Conservation (phyloP, 139 green algal species). For the Mychonastes homosphaera region DNA sequence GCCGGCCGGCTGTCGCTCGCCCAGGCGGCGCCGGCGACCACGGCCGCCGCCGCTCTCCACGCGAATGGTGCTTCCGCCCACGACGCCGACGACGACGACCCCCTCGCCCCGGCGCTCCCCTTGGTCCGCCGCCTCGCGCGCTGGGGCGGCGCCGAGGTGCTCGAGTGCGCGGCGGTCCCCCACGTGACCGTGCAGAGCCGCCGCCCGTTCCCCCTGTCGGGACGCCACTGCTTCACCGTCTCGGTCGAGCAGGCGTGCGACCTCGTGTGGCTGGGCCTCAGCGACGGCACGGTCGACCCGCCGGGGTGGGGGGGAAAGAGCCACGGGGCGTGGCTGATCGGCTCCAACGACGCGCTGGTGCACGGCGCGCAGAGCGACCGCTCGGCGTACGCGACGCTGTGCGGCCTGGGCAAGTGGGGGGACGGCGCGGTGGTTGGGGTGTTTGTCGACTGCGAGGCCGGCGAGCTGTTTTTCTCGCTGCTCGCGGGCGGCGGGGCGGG, state of each 20-base stretch:
- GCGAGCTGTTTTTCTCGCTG: neutral
- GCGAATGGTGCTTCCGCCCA: too few relatives aligned
- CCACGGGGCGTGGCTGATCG: conserved; percentile 11
- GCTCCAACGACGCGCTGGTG: conserved; percentile 6
- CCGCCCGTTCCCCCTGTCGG: too few relatives aligned
- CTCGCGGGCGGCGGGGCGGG: too few relatives aligned
- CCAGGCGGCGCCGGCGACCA: too few relatives aligned
- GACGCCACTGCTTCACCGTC: conserved; percentile 13
- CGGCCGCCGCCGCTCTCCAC: too few relatives aligned
- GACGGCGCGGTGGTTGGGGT: conserved; percentile 11
- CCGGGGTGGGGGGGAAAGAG: conserved; percentile 13
- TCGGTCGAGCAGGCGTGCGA: conserved; percentile 4
- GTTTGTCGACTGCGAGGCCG: conserved; percentile 8
- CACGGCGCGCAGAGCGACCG: conserved; percentile 9
- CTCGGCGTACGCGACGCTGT: conserved; percentile 10
- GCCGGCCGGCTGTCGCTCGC: too few relatives aligned
- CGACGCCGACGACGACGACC: too few relatives aligned
- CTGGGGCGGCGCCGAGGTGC: too few relatives aligned
- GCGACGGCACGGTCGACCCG: neutral
- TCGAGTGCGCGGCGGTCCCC: too few relatives aligned
- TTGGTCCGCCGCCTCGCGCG: too few relatives aligned
- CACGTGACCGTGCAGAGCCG: too few relatives aligned
- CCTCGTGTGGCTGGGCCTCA: conserved; percentile 17
- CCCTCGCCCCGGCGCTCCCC: too few relatives aligned
- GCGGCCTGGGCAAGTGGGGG: conserved; percentile 9